Conservation (phyloP, 78 protist genomes). For the Dictyostelium firmibasis region DNA sequence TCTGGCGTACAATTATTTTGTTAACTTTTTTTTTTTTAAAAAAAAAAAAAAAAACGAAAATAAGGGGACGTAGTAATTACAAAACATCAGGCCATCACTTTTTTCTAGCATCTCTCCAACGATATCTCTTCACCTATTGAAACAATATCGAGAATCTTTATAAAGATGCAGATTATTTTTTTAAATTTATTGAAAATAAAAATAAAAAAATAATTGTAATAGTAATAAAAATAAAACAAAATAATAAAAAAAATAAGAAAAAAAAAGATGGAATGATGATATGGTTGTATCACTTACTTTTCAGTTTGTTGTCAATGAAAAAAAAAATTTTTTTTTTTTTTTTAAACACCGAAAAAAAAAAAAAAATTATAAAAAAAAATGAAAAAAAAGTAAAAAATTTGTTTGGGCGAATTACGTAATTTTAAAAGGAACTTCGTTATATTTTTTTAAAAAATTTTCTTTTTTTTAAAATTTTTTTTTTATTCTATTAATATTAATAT, state of each 20-base stretch:
- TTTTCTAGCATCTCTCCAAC: slow-evolving; percentile 28
- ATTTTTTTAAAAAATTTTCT: background rate
- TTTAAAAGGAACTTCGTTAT: background rate
- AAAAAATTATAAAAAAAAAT: background rate
- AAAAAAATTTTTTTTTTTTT: background rate
- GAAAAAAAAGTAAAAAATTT: background rate
- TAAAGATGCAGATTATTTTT: slow-evolving; percentile 9
- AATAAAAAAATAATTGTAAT: background rate
- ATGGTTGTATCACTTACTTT: background rate
- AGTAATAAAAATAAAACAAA: background rate
- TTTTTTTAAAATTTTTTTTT: background rate
- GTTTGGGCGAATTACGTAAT: background rate
- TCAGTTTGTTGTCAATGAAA: background rate
- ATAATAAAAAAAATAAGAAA: background rate
- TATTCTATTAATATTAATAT: background rate
- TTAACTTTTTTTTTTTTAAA: background rate
- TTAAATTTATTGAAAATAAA: background rate
- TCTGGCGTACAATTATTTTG: background rate
- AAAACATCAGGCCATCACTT: slow-evolving; percentile 12
- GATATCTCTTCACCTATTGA: background rate
- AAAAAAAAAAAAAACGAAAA: background rate
- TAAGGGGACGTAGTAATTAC: background rate
- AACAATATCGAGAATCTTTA: slow-evolving; percentile 22
- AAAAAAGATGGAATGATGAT: background rate
- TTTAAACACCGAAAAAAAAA: background rate